These are phyloP conservation scores for Ogataea wickerhamii DNA, from an alignment of 805 yeast genomes.

Conservation along the genomic window DNA sequence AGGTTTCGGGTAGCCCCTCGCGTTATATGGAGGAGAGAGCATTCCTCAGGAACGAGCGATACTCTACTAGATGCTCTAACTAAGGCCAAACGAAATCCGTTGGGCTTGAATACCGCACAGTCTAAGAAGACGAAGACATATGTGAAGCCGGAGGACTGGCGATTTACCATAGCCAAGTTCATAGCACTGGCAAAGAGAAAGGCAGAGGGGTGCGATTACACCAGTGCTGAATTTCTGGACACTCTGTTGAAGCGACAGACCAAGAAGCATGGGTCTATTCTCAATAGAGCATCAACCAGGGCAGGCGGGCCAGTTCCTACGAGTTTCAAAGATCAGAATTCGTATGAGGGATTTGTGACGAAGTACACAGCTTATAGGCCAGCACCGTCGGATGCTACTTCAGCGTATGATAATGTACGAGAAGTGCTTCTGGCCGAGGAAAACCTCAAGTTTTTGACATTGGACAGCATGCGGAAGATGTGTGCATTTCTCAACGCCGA, in stretches of 20 bases:
- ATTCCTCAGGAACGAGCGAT: neutral
- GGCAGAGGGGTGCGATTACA: neutral
- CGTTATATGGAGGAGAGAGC: neutral
- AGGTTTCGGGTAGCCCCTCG: too few species aligned
- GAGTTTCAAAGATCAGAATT: neutral
- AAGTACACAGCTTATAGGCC: neutral
- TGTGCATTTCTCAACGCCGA: slow-evolving; percentile 4
- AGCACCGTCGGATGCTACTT: neutral
- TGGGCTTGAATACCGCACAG: neutral
- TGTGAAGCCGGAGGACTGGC: neutral
- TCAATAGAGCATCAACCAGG: too few species aligned
- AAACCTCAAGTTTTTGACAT: slow-evolving; percentile 3
- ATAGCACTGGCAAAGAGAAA: slow-evolving; percentile 1
- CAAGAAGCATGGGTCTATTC: neutral
- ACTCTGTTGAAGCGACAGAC: neutral
- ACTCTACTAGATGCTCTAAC: neutral
- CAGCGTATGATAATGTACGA: neutral
- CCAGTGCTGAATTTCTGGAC: slow-evolving; percentile 1
- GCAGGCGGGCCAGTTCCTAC: too few species aligned
- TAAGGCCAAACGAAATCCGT: slow-evolving; percentile 1
- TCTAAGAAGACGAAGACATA: neutral
- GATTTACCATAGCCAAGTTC: neutral
- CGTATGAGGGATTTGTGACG: neutral
- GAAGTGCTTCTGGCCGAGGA: neutral
- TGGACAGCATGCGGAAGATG: slow-evolving; percentile 1